Evolutionary conservation across 2,329 filamentous ascomycete species (phyloP), one percentile per base, ranked within the genome.

Genomic region (Metarhizium album): DNA sequence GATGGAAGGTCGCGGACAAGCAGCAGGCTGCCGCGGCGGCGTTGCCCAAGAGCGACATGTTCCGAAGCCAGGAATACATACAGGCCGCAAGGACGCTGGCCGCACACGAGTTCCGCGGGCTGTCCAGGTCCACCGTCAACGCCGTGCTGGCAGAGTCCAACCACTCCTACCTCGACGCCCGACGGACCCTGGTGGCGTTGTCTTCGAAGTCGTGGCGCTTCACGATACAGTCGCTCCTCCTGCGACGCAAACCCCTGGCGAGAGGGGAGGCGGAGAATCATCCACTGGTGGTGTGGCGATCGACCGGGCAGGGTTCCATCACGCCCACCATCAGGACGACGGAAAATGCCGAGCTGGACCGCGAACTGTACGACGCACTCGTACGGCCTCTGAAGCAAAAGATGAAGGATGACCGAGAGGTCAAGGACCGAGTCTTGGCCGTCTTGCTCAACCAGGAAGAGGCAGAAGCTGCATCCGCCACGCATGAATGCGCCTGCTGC

Each of bases 91-190:
- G 80, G 61, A 67, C 70, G n/a, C 71, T 87, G 23, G 77, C 86
- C 23, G 84, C 81, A 65, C 78, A 82, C 51, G 87, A 93, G 66
- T 93, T 91, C 70, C 84, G 82, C 59, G 84, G 82, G 20, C 70
- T 91, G 42, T 82, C 84, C 13, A 78, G 79, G 52, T 87, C 85
- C 1, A 82, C 86, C 3, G 85, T 91, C 66, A 81, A 83, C 61
- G 87, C 84, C 8, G 86, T 93, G 7, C 75, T 93, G 46, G 87
- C 86, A 47, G 87, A 93, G 65, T 81, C 78, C 61, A 93, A 93
- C 67, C 83, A 87, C 66, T 86, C 83, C 8, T 93, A 91, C 60
- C 80, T 84, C 22, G 77, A 83, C 29, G 83, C 86, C 13, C 77
- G 87, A 35, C 79, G 78, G 16, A 86, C 83, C 2, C 76, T 93